A percentile compares a stretch with the other conserved stretches of the same genome.
Evolutionary conservation across 306 rosid species (phyloP).

Genomic region (Citrullus amarus): DNA sequence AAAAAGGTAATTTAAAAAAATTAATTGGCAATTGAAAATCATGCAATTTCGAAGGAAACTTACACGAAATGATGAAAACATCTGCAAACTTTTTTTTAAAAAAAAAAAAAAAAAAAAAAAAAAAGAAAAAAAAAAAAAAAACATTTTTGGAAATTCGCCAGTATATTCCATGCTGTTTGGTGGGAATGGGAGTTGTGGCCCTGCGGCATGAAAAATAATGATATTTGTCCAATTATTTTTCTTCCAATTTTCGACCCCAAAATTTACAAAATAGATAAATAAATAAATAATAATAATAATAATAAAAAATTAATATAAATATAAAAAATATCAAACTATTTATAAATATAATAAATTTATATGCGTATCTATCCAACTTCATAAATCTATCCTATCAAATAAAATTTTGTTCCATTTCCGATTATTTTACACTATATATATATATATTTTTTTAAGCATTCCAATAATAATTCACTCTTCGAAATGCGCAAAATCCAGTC

Average conservation of each 20-base stretch:
- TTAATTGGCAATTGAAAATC: neutral
- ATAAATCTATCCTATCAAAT: too few relatives aligned
- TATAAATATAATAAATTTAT: too few relatives aligned
- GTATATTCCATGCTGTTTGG: neutral
- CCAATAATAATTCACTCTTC: neutral
- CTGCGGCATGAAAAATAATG: neutral
- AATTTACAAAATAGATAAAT: neutral
- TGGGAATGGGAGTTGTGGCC: neutral
- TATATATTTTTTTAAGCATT: too few relatives aligned
- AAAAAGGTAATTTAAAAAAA: neutral
- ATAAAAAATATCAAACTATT: too few relatives aligned
- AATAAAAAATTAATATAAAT: too few relatives aligned
- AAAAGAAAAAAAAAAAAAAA: too few relatives aligned
- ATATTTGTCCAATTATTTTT: neutral
- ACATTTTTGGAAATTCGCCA: neutral
- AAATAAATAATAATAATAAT: neutral
- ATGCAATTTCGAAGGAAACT: neutral
- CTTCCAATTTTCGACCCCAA: neutral
- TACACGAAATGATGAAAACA: neutral
- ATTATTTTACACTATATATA: too few relatives aligned
- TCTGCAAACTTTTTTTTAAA: too few relatives aligned
- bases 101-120: too few relatives aligned
- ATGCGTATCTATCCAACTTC: too few relatives aligned
- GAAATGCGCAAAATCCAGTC: constrained; percentile 1
- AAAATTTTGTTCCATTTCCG: too few relatives aligned